phyloP scores from a whole-genome alignment of 371 early-diverging fungal species.

The Capniomyces stellatus region DNA sequence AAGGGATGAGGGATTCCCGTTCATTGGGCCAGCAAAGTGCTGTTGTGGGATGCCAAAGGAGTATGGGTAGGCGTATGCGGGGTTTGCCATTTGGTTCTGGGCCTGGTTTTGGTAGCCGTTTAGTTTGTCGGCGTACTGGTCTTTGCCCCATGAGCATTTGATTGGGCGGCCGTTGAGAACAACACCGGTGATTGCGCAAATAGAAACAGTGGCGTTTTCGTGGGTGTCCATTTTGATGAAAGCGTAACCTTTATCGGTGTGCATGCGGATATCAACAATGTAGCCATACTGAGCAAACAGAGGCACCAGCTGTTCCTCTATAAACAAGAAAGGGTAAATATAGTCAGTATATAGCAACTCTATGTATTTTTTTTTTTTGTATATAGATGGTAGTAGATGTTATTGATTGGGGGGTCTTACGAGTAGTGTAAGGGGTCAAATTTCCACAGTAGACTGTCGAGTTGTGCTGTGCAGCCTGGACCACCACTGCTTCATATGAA shows the following conservation, averaged over 20 bases:
- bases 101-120: constrained; percentile 2
- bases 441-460: constrained; percentile 81
- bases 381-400: too few relatives aligned
- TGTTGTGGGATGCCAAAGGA: constrained; percentile 22
- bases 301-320: constrained; percentile 44
- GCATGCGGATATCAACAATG: constrained; percentile 58
- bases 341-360: too few relatives aligned
- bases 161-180: constrained; percentile 46
- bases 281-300: constrained; percentile 59
- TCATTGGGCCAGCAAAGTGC: constrained; percentile 16
- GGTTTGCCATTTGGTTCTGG: constrained; percentile 19
- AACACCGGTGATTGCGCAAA: constrained; percentile 53
- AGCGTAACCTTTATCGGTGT: constrained; percentile 77
- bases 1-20: constrained; percentile 4
- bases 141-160: constrained; percentile 83
- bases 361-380: too few relatives aligned
- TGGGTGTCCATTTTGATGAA: constrained; percentile 81
- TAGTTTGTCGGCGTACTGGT: constrained; percentile 29
- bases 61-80: constrained; percentile 25
- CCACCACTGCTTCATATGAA: constrained; percentile 46
- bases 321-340: constrained; percentile 13
- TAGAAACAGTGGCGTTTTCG: constrained; percentile 72
- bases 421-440: constrained; percentile 51
- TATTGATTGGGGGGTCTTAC: constrained; percentile 16
- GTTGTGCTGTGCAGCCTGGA: constrained; percentile 56